A percentile compares a stretch with the other conserved stretches of the same genome.
Conservation (phyloP, 73 alveolate genomes). For the Tetrahymena elliotti region DNA sequence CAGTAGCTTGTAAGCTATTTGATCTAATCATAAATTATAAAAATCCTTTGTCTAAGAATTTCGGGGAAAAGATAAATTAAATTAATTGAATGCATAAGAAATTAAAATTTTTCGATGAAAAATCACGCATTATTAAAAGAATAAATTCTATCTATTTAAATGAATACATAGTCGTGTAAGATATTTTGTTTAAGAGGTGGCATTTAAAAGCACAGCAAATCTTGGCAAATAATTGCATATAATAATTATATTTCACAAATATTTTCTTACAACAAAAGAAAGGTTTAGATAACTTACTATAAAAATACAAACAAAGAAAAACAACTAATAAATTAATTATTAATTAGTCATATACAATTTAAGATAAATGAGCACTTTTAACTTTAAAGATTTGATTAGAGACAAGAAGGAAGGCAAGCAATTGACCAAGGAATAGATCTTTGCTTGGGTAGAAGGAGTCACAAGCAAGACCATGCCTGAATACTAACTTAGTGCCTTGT, state of each 20-base stretch:
- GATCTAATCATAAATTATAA: neutral
- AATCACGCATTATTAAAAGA: neutral
- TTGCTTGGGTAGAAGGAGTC: conserved; percentile 25
- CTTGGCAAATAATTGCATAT: neutral
- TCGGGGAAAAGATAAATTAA: neutral
- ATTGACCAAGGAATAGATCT: conserved; percentile 44
- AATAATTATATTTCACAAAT: neutral
- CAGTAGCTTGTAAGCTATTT: neutral
- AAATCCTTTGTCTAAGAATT: neutral
- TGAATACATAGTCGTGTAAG: neutral
- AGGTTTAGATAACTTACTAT: neutral
- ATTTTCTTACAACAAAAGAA: neutral
- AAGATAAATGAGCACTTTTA: neutral
- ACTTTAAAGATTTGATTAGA: neutral
- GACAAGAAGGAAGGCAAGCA: conserved; percentile 43
- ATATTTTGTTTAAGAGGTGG: neutral
- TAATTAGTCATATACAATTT: neutral
- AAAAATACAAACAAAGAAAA: neutral
- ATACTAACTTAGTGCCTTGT: conserved; percentile 43
- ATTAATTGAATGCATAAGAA: neutral
- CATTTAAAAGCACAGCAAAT: neutral
- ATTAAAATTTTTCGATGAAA: neutral
- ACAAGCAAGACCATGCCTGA: conserved; percentile 34
- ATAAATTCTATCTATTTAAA: neutral
- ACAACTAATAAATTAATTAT: neutral